These are phyloP conservation scores for Ceratorhiza oryzae-sativae DNA, from an alignment of 1,284 basidiomycete species.

Conservation along the genomic window DNA sequence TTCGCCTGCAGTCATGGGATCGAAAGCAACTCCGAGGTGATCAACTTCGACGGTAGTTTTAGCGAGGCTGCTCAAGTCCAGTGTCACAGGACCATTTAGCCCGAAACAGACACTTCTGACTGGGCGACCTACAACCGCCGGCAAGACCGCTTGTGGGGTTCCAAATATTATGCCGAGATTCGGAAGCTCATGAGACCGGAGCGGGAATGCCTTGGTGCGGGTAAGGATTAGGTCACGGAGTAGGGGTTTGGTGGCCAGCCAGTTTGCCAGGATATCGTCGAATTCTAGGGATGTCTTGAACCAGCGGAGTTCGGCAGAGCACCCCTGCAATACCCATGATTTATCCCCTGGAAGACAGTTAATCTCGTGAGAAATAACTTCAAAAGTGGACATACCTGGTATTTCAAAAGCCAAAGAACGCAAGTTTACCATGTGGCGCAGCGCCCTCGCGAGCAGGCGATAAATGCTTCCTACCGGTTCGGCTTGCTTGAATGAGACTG, in stretches of 20 bases:
- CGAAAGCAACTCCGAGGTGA: slow-evolving; percentile 31
- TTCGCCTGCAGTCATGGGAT: slow-evolving; percentile 4
- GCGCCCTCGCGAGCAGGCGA: slow-evolving; percentile 8
- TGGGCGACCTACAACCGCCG: slow-evolving; percentile 24
- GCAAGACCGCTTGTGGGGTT: slow-evolving; percentile 15
- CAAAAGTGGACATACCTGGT: slow-evolving; percentile 14
- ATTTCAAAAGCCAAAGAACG: slow-evolving; percentile 32
- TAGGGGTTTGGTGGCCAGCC: slow-evolving; percentile 22
- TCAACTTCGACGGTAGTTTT: slow-evolving; percentile 27
- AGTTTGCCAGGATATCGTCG: slow-evolving; percentile 20
- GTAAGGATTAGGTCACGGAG: slow-evolving; percentile 33
- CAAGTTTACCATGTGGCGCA: slow-evolving; percentile 18
- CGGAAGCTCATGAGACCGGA: slow-evolving; percentile 2
- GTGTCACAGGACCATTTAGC: slow-evolving; percentile 16
- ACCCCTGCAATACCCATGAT: slow-evolving; percentile 26
- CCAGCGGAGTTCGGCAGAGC: slow-evolving; percentile 30
- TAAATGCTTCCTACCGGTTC: slow-evolving; percentile 19
- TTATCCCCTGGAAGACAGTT: slow-evolving; percentile 13
- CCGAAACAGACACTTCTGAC: slow-evolving; percentile 29
- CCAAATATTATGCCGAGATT: slow-evolving; percentile 33
- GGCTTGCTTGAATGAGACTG: slow-evolving; percentile 24
- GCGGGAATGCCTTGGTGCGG: slow-evolving; percentile 20
- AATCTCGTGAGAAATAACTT: not conserved
- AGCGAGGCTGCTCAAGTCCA: slow-evolving; percentile 18
- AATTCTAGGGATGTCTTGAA: slow-evolving; percentile 34